Conservation (phyloP, 164 flowering plant genomes). For the Litsea cubeba region DNA sequence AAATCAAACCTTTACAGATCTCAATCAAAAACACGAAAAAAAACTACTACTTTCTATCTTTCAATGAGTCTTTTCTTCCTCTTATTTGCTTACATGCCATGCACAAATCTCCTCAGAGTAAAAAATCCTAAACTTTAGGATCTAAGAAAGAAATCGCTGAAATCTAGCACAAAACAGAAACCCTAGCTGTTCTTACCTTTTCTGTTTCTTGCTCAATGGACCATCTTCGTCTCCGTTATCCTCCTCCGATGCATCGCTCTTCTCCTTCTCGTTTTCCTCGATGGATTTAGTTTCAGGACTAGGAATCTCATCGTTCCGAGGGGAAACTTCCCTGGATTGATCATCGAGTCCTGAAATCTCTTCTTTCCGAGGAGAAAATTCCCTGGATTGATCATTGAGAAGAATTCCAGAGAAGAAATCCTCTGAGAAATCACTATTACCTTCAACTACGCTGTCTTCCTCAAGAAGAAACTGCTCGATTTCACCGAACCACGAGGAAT, state of each 20-base stretch:
- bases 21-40: background rate
- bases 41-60: background rate
- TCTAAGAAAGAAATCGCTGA: background rate
- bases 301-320: constrained; percentile 7
- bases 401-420: constrained; percentile 34
- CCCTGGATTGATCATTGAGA: constrained; percentile 15
- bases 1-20: background rate
- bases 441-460: constrained; percentile 21
- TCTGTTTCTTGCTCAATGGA: constrained; percentile 46
- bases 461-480: constrained; percentile 43
- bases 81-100: background rate
- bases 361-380: constrained; percentile 4
- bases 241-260: constrained; percentile 8
- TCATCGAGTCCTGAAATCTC: constrained; percentile 14
- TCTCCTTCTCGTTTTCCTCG: constrained; percentile 16
- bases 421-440: constrained; percentile 6
- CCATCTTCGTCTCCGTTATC: constrained; percentile 15
- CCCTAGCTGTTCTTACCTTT: constrained; percentile 35
- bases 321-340: constrained; percentile 7
- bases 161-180: background rate
- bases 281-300: constrained; percentile 17
- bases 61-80: background rate
- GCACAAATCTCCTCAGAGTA: background rate
- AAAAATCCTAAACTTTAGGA: too few relatives aligned
- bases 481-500: constrained; percentile 27